A percentile compares a stretch with the other conserved stretches of the same genome.
phyloP scores from a whole-genome alignment of 2,329 filamentous ascomycete genomes.

The Botrytis byssoidea region DNA sequence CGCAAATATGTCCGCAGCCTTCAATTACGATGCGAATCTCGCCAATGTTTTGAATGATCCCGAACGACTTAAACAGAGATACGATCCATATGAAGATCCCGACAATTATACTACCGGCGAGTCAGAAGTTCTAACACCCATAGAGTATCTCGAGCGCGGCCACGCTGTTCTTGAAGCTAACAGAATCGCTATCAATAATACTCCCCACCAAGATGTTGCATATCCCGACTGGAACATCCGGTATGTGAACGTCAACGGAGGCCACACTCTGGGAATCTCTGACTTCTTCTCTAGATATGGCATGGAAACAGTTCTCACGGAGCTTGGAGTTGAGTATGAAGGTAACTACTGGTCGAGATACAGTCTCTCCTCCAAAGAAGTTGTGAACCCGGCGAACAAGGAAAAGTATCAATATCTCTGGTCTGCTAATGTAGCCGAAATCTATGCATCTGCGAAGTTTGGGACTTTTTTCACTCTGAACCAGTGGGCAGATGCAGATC shows the following conservation, averaged over 20 bases:
- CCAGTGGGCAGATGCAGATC: neutral
- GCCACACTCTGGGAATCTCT: neutral
- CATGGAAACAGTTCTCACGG: neutral
- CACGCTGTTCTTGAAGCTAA: neutral
- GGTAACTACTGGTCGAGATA: neutral
- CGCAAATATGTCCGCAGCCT: neutral
- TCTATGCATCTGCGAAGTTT: neutral
- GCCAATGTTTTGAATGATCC: neutral
- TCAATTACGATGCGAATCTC: neutral
- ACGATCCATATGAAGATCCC: neutral
- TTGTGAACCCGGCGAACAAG: neutral
- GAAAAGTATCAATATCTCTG: neutral
- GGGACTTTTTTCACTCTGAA: neutral
- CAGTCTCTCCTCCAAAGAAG: neutral
- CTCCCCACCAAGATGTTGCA: neutral
- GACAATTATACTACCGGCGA: neutral
- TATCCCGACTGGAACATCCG: neutral
- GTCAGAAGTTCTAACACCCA: neutral
- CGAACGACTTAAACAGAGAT: neutral
- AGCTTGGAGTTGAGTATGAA: neutral
- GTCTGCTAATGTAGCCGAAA: neutral
- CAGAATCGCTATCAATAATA: neutral
- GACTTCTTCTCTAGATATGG: neutral
- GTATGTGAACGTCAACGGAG: neutral
- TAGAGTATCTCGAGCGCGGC: neutral